Conservation (phyloP, 805 yeast species). For the Candida piceae region DNA sequence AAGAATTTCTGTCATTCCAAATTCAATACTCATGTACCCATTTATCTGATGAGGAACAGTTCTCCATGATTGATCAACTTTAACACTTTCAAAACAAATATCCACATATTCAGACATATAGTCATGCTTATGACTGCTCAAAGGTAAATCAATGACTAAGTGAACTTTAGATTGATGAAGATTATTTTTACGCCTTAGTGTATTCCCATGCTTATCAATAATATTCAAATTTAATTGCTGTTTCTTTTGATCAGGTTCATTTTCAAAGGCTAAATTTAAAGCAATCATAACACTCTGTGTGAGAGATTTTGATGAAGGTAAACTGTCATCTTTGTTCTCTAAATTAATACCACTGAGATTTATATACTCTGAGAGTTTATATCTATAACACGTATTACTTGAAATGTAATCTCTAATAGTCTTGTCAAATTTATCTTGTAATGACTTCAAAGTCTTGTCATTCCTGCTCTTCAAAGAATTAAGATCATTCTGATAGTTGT, state of each 20-base stretch:
- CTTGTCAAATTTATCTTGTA: slow-evolving; percentile 8
- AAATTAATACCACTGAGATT: slow-evolving; percentile 2
- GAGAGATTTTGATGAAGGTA: slow-evolving; percentile 1
- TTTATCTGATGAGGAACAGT: slow-evolving; percentile 12
- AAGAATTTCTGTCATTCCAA: slow-evolving; percentile 25
- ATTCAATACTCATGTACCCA: slow-evolving; percentile 16
- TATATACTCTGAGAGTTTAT: slow-evolving; percentile 10
- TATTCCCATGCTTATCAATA: slow-evolving; percentile 24
- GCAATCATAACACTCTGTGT: slow-evolving; percentile 16
- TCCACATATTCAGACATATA: slow-evolving; percentile 20
- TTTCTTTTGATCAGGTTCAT: slow-evolving; percentile 11
- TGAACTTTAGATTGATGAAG: slow-evolving; percentile 12
- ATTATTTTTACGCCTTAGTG: slow-evolving; percentile 22
- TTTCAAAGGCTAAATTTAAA: slow-evolving; percentile 16
- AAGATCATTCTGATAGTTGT: slow-evolving; percentile 8
- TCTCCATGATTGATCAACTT: slow-evolving; percentile 28
- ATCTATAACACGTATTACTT: slow-evolving; percentile 16
- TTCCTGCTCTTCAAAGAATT: slow-evolving; percentile 3
- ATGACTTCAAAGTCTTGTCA: slow-evolving; percentile 4
- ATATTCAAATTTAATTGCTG: slow-evolving; percentile 26
- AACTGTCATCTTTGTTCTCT: neutral
- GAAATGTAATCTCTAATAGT: slow-evolving; percentile 7
- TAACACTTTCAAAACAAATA: slow-evolving; percentile 29
- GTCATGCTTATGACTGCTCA: slow-evolving; percentile 10
- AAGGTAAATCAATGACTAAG: slow-evolving; percentile 22